Evolutionary conservation across 208 protist genomes (phyloP).

Genomic region (Novymonas esmeraldas): DNA sequence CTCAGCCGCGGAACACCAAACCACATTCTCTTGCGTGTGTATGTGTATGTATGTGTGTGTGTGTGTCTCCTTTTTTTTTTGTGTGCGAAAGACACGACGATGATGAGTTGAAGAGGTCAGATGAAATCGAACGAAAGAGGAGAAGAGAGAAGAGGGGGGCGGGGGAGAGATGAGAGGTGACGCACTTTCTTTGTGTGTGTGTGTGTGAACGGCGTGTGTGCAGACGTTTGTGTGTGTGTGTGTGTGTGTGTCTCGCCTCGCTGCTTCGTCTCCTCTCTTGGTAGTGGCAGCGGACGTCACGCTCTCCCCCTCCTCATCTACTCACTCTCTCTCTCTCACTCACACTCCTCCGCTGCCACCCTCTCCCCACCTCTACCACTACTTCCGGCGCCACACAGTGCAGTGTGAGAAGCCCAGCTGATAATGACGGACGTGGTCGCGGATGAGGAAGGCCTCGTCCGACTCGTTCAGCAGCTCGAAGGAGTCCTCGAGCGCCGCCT

Average conservation of each 20-base stretch:
- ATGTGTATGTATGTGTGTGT: no score
- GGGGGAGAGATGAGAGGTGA: not conserved
- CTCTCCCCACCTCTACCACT: no score
- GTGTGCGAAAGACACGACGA: no score
- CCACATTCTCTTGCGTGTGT: no score
- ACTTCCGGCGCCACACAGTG: slow-evolving; percentile 68
- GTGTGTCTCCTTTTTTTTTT: no score
- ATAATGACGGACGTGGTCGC: slow-evolving; percentile 86
- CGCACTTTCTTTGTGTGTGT: not conserved
- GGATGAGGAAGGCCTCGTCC: slow-evolving; percentile 90
- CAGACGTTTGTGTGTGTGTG: not conserved
- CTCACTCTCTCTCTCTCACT: no score
- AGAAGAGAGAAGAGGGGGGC: not conserved
- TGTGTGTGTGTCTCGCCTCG: not conserved
- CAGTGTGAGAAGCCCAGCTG: slow-evolving; percentile 88
- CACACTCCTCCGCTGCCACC: no score
- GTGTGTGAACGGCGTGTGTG: not conserved
- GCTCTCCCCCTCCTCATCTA: no score
- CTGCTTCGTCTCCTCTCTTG: no score
- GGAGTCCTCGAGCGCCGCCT: slow-evolving; percentile 51
- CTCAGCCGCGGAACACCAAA: no score
- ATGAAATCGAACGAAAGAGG: not conserved
- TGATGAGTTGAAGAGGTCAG: no score
- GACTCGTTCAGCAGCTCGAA: slow-evolving; percentile 77
- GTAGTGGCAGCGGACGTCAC: no score